Conservation (phyloP, 495 filamentous ascomycete species). For the Pyrenula aspistea region DNA sequence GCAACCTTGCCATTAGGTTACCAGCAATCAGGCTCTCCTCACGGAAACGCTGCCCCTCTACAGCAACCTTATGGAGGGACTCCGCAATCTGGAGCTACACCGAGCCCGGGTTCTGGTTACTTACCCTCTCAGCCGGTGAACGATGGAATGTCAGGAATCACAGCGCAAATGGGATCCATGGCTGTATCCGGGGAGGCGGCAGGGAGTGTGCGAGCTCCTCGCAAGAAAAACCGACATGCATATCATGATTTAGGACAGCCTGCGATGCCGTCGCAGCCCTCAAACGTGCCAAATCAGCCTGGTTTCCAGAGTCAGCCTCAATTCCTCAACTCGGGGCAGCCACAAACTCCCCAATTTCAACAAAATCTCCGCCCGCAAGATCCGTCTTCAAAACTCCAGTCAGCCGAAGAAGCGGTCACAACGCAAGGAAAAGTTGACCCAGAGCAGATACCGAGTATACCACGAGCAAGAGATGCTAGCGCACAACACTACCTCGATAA, state of each 20-base stretch:
- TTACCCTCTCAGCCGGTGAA: slow-evolving; percentile 23
- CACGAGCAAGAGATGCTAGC: slow-evolving; percentile 66
- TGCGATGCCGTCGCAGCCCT: slow-evolving; percentile 47
- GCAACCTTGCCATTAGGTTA: slow-evolving; percentile 41
- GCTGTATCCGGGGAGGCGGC: slow-evolving; percentile 55
- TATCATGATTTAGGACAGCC: slow-evolving; percentile 77
- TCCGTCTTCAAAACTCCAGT: slow-evolving; percentile 5
- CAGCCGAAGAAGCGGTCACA: slow-evolving; percentile 30
- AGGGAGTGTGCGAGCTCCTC: slow-evolving; percentile 42
- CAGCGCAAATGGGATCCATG: slow-evolving; percentile 80
- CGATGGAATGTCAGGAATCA: slow-evolving; percentile 45
- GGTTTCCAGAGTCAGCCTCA: slow-evolving; percentile 43
- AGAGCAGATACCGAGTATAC: slow-evolving; percentile 88
- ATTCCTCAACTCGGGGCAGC: slow-evolving; percentile 57
- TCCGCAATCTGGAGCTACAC: slow-evolving; percentile 18
- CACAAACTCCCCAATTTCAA: slow-evolving; percentile 17
- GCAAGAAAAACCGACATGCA: slow-evolving; percentile 91
- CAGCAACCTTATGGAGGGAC: slow-evolving; percentile 34
- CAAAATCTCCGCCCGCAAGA: slow-evolving; percentile 2
- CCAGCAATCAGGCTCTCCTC: slow-evolving; percentile 44
- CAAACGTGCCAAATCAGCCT: slow-evolving; percentile 51
- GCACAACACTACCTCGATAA: slow-evolving; percentile 76
- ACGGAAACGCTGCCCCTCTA: slow-evolving; percentile 23
- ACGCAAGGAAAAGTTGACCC: slow-evolving; percentile 75
- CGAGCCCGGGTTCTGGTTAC: slow-evolving; percentile 20